These are phyloP conservation scores for Zopfia rhizophila DNA, from an alignment of 2,329 filamentous ascomycete genomes.

Conservation along the genomic window DNA sequence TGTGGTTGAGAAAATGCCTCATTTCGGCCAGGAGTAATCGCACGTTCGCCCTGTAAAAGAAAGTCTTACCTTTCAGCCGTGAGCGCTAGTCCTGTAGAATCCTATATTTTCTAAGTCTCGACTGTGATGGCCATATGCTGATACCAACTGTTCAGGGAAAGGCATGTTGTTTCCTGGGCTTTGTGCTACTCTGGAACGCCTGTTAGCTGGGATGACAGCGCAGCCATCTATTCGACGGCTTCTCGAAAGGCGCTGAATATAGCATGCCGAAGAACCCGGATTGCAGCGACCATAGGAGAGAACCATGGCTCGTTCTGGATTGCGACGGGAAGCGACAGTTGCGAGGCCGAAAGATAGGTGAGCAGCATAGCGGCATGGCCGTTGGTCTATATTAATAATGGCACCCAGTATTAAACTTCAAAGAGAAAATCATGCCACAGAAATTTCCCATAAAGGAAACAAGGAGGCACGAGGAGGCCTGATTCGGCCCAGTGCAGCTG, in stretches of 20 bases:
- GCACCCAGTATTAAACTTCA: not conserved
- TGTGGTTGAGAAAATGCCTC: too few species aligned
- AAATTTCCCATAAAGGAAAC: not conserved
- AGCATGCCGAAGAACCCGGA: not conserved
- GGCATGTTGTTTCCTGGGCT: slow-evolving; percentile 1
- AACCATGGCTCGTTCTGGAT: not conserved
- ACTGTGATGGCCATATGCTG: slow-evolving; percentile 19
- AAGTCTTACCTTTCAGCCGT: slow-evolving; percentile 10
- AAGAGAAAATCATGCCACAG: slow-evolving; percentile 2
- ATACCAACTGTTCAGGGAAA: slow-evolving; percentile 9
- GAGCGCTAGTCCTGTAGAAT: slow-evolving; percentile 12
- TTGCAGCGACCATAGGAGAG: too few species aligned
- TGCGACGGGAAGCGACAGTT: not conserved
- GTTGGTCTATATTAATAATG: slow-evolving; percentile 7
- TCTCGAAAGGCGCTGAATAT: not conserved
- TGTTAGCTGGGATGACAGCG: not conserved
- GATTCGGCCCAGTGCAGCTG: slow-evolving; percentile 19
- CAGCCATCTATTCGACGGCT: not conserved
- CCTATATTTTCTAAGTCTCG: slow-evolving; percentile 18
- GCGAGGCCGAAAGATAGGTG: slow-evolving; percentile 1
- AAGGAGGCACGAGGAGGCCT: not conserved
- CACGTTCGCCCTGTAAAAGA: not conserved
- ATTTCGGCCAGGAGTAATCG: too few species aligned
- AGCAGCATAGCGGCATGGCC: not conserved
- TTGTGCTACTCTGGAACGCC: slow-evolving; percentile 10